Evolutionary conservation across 805 yeast species (phyloP).

Genomic region (Scheffersomyces spartinae): DNA sequence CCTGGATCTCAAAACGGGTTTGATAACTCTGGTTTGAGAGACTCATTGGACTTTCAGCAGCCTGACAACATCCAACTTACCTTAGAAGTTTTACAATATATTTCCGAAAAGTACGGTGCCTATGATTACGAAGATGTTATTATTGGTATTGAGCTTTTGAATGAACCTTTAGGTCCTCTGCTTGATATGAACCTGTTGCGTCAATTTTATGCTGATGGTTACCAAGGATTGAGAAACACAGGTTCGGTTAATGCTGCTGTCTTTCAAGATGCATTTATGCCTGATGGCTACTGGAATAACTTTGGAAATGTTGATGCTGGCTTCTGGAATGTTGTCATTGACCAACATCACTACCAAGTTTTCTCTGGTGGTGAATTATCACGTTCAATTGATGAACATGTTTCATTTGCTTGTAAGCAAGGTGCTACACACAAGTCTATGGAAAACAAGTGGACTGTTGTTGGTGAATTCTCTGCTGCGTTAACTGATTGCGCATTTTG

Average conservation of each 20-base stretch:
- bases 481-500: conserved; percentile 83
- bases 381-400: conserved; percentile 49
- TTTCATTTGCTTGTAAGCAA: conserved; percentile 25
- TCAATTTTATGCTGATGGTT: conserved; percentile 52
- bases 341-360: conserved; percentile 88
- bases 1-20: conserved; percentile 96
- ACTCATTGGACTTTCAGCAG: conserved; percentile 42
- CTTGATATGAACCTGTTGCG: conserved; percentile 48
- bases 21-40: conserved; percentile 86
- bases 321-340: conserved; percentile 62
- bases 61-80: conserved; percentile 45
- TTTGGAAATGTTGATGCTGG: conserved; percentile 24
- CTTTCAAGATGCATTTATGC: conserved; percentile 75
- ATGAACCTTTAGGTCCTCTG: conserved; percentile 78
- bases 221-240: conserved; percentile 45
- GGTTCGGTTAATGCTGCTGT: conserved; percentile 47
- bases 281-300: conserved; percentile 50
- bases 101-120: conserved; percentile 55
- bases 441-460: conserved; percentile 63
- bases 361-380: conserved; percentile 54
- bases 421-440: conserved; percentile 24
- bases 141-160: conserved; percentile 72
- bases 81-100: conserved; percentile 37
- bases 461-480: conserved; percentile 90
- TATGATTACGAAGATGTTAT: conserved; percentile 57